Base-by-base conservation (phyloP, 2,329 filamentous ascomycete genomes). In the Epichloe coenophiala region DNA sequence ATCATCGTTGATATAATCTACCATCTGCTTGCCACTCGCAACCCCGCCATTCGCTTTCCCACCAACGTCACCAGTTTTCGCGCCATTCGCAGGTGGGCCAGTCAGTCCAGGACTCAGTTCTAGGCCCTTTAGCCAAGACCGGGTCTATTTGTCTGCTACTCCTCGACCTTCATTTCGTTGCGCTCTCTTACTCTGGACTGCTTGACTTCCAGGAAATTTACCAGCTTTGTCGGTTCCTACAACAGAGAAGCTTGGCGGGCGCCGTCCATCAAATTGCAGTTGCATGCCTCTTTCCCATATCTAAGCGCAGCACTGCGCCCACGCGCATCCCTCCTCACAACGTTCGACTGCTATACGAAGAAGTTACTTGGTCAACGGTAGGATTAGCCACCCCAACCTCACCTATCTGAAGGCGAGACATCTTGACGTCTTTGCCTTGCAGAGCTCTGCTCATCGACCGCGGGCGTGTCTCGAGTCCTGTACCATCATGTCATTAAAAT, bases 401-500 rank as follows among this genome's bases (percentile, higher is more conserved):
- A 8, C 8, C 8, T 15, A 6, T 17, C 40, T 11, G 19, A 36
- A 21, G 33, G 33, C 11, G 13, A 17, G 33, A 31, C 19, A 15
- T 48, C 45, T 36, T n/a, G 38, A 7, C 19, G 23, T 37, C 8
- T 11, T 21, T 35, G 8, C 39, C 36, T 33, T 17, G 4, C 13
- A 33, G 13, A 39, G 33, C 31, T 31, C 21, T n/a, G 35, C n/a
- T 51, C 41, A 49, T 53, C 39, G 51, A 36, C 33, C 17, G 38
- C 47, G 31, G 43, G 39, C 38, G 43, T 42, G 35, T 42, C 35
- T 49, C 44, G 47, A 45, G 51, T 33, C 4, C 7, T 33, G 11
- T 37, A 37, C 21, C 35, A 49, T 17, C 43, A 81, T 81, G 77
- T 80, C 77, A 56, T 67, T 81, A 60, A 81, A 81, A 69, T 76